phyloP scores from a whole-genome alignment of 495 filamentous ascomycete genomes.

The Penicillium pancosmium region DNA sequence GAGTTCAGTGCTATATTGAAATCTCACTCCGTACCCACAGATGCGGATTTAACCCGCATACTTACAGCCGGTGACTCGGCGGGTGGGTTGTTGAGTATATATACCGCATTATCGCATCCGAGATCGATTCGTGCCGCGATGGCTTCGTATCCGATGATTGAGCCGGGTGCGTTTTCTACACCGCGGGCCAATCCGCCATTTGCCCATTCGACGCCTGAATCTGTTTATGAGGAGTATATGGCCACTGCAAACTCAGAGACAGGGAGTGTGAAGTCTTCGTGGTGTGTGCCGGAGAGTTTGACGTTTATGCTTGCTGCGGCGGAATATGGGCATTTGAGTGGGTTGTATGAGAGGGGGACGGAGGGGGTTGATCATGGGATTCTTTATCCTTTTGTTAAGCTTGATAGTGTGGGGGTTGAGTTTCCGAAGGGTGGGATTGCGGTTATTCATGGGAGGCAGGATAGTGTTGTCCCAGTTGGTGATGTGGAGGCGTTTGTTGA shows the following conservation, averaged over 20 bases:
- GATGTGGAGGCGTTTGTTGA: slow-evolving; percentile 29
- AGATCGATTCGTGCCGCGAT: slow-evolving; percentile 25
- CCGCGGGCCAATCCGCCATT: slow-evolving; percentile 9
- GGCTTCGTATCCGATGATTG: slow-evolving; percentile 26
- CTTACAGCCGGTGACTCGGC: slow-evolving; percentile 36
- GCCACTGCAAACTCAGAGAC: slow-evolving; percentile 8
- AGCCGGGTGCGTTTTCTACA: slow-evolving; percentile 11
- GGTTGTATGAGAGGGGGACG: slow-evolving; percentile 23
- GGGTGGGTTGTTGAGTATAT: slow-evolving; percentile 38
- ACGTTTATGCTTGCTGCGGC: slow-evolving; percentile 22
- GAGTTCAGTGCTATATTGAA: slow-evolving; percentile 20
- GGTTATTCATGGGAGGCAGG: slow-evolving; percentile 29
- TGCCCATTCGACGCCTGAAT: slow-evolving; percentile 11
- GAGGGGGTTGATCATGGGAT: slow-evolving; percentile 14
- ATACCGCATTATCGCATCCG: slow-evolving; percentile 28
- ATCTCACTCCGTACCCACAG: slow-evolving; percentile 17
- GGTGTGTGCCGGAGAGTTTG: slow-evolving; percentile 7
- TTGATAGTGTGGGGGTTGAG: slow-evolving; percentile 21
- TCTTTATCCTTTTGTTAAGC: slow-evolving; percentile 19
- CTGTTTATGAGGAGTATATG: slow-evolving; percentile 17
- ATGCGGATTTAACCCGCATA: slow-evolving; percentile 32
- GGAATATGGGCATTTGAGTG: slow-evolving; percentile 15
- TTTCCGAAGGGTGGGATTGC: slow-evolving; percentile 29
- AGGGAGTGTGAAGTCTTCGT: slow-evolving; percentile 19
- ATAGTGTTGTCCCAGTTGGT: slow-evolving; percentile 25